Percentiles rank a stretch among this genome's conserved stretches.
Conservation (phyloP, 2,329 filamentous ascomycete genomes). For the Dryadomyces quercivorus region DNA sequence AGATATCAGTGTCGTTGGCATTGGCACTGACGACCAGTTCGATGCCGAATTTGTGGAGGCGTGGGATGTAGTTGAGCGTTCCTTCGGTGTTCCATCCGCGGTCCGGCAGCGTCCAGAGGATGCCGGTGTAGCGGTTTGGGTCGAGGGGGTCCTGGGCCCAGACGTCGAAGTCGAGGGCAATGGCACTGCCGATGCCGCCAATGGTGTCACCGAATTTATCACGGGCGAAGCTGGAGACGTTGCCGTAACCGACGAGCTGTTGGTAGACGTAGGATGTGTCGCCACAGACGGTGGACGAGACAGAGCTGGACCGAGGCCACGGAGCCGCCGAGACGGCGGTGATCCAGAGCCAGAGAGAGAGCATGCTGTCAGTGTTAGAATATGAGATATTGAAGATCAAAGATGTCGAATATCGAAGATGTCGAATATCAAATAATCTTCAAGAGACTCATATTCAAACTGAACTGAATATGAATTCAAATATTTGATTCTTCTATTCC, state of each 20-base stretch:
- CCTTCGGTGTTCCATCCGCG: constrained; percentile 65
- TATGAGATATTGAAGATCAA: no score
- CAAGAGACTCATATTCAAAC: no score
- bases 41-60: constrained; percentile 56
- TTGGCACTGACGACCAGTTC: constrained; percentile 43
- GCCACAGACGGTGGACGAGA: constrained; percentile 32
- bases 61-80: constrained; percentile 54
- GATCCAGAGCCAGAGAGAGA: not conserved
- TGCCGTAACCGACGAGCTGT: constrained; percentile 54
- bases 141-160: constrained; percentile 43
- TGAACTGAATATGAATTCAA: no score
- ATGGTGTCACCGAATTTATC: constrained; percentile 62
- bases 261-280: constrained; percentile 53
- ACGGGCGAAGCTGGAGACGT: constrained; percentile 39
- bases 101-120: constrained; percentile 52
- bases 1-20: no score
- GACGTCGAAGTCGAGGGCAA: constrained; percentile 38
- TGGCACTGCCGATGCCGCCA: constrained; percentile 52
- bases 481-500: no score
- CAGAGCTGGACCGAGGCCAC: not conserved
- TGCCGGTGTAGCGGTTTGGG: constrained; percentile 39
- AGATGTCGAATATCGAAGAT: no score
- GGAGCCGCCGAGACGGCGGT: not conserved
- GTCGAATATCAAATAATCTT: no score
- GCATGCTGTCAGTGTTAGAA: no score